These are phyloP conservation scores for Colletotrichum coccodes DNA, from an alignment of 2,329 filamentous ascomycete species.

Conservation along the genomic window DNA sequence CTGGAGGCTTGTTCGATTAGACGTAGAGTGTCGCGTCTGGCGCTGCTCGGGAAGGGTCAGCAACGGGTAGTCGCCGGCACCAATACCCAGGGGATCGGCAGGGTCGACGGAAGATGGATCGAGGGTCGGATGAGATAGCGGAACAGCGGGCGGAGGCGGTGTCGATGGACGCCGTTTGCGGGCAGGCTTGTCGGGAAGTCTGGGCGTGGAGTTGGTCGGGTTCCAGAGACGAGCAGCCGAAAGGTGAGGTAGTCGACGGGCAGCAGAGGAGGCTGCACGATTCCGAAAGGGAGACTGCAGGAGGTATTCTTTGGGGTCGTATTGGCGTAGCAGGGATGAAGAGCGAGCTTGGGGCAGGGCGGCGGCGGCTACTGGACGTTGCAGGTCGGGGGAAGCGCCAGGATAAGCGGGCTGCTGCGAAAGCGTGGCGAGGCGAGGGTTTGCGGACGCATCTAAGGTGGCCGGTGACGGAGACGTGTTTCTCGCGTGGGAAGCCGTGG, in stretches of 20 bases:
- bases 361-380: conserved; percentile 26
- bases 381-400: conserved; percentile 33
- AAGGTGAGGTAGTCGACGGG: conserved; percentile 50
- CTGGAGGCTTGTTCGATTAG: conserved; percentile 60
- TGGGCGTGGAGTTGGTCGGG: conserved; percentile 68
- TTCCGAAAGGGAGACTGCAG: conserved; percentile 56
- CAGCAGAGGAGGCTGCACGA: conserved; percentile 43
- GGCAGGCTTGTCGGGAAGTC: conserved; percentile 43
- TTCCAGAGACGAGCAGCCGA: conserved; percentile 68
- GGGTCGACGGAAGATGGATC: conserved; percentile 46
- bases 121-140: conserved; percentile 57
- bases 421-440: conserved; percentile 41
- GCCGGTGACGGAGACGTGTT: conserved; percentile 33
- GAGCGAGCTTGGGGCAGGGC: conserved; percentile 33
- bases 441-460: conserved; percentile 44
- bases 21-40: conserved; percentile 54
- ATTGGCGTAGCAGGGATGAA: conserved; percentile 14
- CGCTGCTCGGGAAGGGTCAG: conserved; percentile 61
- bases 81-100: conserved; percentile 48
- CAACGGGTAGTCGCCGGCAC: conserved; percentile 60
- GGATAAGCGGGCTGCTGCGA: conserved; percentile 46
- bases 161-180: conserved; percentile 62
- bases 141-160: conserved; percentile 62
- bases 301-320: conserved; percentile 35
- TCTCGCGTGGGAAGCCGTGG: conserved; percentile 59